Evolutionary conservation across 192 early-diverging fungal genomes (phyloP).

Genomic region (Backusella tuberculispora): DNA sequence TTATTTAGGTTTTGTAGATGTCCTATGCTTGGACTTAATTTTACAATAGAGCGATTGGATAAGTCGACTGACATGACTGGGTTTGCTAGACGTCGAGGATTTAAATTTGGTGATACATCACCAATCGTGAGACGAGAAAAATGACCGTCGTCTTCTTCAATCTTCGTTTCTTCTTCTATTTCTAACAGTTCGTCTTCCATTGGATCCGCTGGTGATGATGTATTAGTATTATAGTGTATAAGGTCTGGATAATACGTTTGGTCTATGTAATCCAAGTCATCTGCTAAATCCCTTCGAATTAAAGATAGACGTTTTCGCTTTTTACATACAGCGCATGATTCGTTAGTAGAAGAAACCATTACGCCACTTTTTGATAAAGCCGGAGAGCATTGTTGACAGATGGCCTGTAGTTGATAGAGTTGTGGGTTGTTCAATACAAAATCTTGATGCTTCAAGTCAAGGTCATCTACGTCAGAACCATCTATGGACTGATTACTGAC

Average conservation of each 20-base stretch:
- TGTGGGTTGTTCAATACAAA: constrained; percentile 14
- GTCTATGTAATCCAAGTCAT: constrained; percentile 34
- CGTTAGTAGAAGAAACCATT: not conserved
- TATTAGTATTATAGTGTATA: constrained; percentile 15
- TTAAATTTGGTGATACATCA: constrained; percentile 10
- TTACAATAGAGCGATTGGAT: constrained; percentile 7
- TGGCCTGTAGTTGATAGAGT: not conserved
- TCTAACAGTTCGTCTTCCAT: constrained; percentile 16
- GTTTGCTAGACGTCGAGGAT: not conserved
- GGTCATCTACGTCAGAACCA: not conserved
- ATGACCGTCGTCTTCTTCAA: not conserved
- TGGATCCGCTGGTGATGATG: constrained; percentile 2
- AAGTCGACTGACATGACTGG: not conserved
- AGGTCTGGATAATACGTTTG: constrained; percentile 32
- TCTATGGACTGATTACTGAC: not conserved
- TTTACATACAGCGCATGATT: constrained; percentile 3
- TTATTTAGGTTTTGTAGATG: constrained; percentile 7
- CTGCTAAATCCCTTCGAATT: not conserved
- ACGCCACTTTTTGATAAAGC: not conserved
- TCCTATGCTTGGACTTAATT: constrained; percentile 19
- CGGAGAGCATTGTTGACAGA: not conserved
- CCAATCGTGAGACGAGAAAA: constrained; percentile 15
- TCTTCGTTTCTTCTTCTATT: constrained; percentile 12
- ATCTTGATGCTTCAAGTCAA: not conserved
- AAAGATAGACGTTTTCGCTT: constrained; percentile 9